Evolutionary conservation across 2,329 filamentous ascomycete species (phyloP).

Genomic region (Sarocladium oryzae): DNA sequence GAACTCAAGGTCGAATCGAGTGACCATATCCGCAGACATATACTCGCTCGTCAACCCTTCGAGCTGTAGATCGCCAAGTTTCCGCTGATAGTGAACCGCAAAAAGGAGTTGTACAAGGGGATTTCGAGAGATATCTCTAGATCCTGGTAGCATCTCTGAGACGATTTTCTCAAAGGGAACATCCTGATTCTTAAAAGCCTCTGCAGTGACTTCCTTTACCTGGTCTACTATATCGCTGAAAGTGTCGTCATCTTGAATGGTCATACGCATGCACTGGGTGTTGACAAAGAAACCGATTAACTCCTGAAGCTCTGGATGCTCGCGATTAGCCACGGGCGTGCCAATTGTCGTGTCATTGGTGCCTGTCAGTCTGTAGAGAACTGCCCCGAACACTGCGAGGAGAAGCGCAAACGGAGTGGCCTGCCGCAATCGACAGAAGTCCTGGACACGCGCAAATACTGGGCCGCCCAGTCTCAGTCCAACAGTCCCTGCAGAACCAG

Average conservation of each 20-base stretch:
- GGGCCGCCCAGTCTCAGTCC: slow-evolving; percentile 8
- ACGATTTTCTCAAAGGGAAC: slow-evolving; percentile 4
- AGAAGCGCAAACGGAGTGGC: slow-evolving; percentile 1
- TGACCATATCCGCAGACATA: slow-evolving; percentile 6
- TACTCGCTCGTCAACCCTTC: slow-evolving; percentile 1
- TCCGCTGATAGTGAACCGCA: slow-evolving; percentile 6
- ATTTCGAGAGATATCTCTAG: slow-evolving; percentile 8
- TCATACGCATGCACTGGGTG: slow-evolving; percentile 1
- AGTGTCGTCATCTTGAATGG: not conserved
- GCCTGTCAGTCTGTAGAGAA: slow-evolving; percentile 4
- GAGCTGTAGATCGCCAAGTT: slow-evolving; percentile 1
- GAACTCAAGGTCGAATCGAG: slow-evolving; percentile 20
- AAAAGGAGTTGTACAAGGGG: slow-evolving; percentile 10
- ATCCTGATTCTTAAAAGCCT: slow-evolving; percentile 6
- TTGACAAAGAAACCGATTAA: slow-evolving; percentile 9
- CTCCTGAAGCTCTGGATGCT: slow-evolving; percentile 4
- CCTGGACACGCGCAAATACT: slow-evolving; percentile 12
- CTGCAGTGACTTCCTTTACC: not conserved
- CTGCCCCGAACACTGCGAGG: not conserved
- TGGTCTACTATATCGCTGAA: not conserved
- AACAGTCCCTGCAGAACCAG: not conserved
- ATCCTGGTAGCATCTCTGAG: not conserved
- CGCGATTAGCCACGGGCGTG: slow-evolving; percentile 2
- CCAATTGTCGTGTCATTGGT: not conserved
- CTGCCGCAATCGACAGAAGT: not conserved